Percentiles rank a stretch among this genome's conserved stretches.
Evolutionary conservation across 371 early-diverging fungal species (phyloP).

Genomic region (Syncephalastrum contaminatum): DNA sequence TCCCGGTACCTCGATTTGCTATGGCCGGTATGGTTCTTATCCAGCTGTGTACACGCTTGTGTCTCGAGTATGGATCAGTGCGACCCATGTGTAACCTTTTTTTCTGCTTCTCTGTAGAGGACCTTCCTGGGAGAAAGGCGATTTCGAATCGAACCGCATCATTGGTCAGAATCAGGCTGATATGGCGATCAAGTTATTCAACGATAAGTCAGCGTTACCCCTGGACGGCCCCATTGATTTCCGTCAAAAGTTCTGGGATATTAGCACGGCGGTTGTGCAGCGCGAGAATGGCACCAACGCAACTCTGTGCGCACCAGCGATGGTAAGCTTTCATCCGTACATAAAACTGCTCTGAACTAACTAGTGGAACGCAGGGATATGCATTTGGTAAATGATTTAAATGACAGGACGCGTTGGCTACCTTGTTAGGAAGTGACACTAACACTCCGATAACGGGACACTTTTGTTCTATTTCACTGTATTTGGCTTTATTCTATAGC

Average conservation of each 20-base stretch:
- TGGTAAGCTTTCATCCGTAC: conserved; percentile 29
- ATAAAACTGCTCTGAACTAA: too few relatives aligned
- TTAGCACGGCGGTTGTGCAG: conserved; percentile 34
- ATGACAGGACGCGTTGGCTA: not conserved
- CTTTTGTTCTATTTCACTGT: not conserved
- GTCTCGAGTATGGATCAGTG: conserved; percentile 17
- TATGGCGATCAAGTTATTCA: conserved; percentile 35
- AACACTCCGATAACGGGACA: too few relatives aligned
- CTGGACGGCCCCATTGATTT: conserved; percentile 35
- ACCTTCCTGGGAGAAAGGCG: conserved; percentile 34
- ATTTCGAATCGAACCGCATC: conserved; percentile 51
- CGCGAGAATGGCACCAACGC: conserved; percentile 19
- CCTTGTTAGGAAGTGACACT: too few relatives aligned
- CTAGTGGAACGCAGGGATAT: conserved; percentile 22
- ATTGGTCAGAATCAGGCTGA: conserved; percentile 54
- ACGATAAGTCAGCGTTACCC: not conserved
- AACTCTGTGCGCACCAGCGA: conserved; percentile 32
- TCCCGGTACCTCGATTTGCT: conserved; percentile 37
- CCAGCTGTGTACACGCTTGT: not conserved
- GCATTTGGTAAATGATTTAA: conserved; percentile 36
- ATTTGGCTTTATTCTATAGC: conserved; percentile 35
- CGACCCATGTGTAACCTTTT: not conserved
- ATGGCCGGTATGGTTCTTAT: conserved; percentile 28
- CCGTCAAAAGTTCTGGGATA: conserved; percentile 43
- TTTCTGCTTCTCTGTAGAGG: conserved; percentile 25